phyloP scores from a whole-genome alignment of 177 flowering plant genomes.

The Vitis hybrid region DNA sequence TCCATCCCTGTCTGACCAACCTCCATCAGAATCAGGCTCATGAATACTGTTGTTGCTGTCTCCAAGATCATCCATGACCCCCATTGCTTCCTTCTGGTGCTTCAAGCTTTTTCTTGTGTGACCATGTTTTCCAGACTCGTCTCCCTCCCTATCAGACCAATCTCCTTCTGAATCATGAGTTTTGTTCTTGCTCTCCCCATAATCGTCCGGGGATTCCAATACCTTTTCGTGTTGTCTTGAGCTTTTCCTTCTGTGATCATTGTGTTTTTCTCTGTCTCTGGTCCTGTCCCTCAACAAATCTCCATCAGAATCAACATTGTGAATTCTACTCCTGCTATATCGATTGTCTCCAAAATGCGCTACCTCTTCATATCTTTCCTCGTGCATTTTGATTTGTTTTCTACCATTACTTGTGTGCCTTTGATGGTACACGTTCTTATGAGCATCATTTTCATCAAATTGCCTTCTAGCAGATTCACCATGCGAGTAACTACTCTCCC shows the following conservation, averaged over 20 bases:
- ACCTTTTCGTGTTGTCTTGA: not conserved
- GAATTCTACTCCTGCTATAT: not conserved
- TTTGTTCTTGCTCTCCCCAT: not conserved
- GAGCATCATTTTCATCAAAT: slow-evolving; percentile 21
- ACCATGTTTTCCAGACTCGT: not conserved
- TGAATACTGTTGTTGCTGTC: not conserved
- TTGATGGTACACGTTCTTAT: slow-evolving; percentile 4
- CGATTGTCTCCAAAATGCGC: slow-evolving; percentile 3
- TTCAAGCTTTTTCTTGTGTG: slow-evolving; percentile 1
- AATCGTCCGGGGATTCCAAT: not conserved
- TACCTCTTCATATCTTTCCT: slow-evolving; percentile 15
- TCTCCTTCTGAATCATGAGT: not conserved
- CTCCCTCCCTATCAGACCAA: slow-evolving; percentile 1
- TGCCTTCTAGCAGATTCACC: slow-evolving; percentile 23
- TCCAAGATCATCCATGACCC: not conserved
- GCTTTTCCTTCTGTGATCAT: not conserved
- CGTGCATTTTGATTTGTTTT: slow-evolving; percentile 14
- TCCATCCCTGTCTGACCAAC: slow-evolving; percentile 1
- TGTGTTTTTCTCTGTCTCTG: not conserved
- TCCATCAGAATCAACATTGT: not conserved
- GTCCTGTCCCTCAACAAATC: not conserved
- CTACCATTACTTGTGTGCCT: slow-evolving; percentile 18
- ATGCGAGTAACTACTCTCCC: slow-evolving; percentile 23
- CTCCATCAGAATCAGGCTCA: slow-evolving; percentile 3
- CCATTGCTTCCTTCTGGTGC: too few relatives aligned